These are phyloP conservation scores for Clarireedia hainanense DNA, from an alignment of 2,329 filamentous ascomycete genomes.

Conservation along the genomic window DNA sequence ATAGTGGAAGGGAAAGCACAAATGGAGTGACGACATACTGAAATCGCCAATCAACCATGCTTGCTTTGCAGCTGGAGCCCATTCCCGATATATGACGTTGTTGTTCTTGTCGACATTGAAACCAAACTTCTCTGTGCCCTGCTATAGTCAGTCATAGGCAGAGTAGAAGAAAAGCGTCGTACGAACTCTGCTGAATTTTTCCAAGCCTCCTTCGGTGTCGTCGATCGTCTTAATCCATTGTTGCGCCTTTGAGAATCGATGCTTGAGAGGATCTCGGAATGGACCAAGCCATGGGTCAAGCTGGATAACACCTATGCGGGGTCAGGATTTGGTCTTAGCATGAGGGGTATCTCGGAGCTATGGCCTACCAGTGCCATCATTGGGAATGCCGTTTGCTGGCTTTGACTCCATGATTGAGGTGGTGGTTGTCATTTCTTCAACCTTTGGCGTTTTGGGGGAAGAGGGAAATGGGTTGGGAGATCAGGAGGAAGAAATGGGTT, in stretches of 20 bases:
- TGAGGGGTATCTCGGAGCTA: background rate
- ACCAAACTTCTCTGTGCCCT: conserved; percentile 84
- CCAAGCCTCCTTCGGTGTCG: conserved; percentile 76
- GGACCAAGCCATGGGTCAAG: conserved; percentile 87
- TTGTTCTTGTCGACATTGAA: conserved; percentile 75
- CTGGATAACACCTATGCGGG: conserved; percentile 63
- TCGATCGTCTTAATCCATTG: conserved; percentile 82
- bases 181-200: conserved; percentile 78
- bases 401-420: conserved; percentile 28
- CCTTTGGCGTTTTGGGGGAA: background rate
- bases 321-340: conserved; percentile 13
- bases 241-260: conserved; percentile 71
- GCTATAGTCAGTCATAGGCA: conserved; percentile 12
- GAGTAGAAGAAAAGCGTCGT: background rate
- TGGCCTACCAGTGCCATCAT: conserved; percentile 62
- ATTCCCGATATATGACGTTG: conserved; percentile 88
- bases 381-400: conserved; percentile 45
- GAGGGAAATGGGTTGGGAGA: too few relatives aligned
- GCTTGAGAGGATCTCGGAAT: conserved; percentile 69
- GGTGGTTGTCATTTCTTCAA: conserved; percentile 21
- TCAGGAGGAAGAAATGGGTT: too few relatives aligned
- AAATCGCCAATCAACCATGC: conserved; percentile 92
- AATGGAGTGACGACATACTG: conserved; percentile 46
- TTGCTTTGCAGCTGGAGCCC: conserved; percentile 82
- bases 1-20: conserved; percentile 6